Evolutionary conservation across 768 basidiomycete genomes (phyloP).

Genomic region (Neoboletus magnificus): DNA sequence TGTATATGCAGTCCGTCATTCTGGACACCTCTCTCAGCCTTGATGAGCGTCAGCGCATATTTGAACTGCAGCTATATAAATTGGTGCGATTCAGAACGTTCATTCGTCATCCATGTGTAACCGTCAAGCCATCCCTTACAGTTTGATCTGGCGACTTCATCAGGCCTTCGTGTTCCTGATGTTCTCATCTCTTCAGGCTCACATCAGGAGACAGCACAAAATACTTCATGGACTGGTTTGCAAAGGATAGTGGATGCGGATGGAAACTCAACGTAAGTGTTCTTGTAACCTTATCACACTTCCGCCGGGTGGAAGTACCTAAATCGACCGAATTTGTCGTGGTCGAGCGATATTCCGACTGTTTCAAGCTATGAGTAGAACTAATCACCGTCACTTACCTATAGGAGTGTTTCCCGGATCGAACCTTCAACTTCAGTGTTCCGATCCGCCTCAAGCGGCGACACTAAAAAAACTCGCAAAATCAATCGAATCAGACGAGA

Average conservation of each 20-base stretch:
- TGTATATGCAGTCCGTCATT: not conserved
- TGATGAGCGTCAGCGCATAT: not conserved
- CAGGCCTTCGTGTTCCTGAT: not conserved
- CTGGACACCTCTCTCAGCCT: no score
- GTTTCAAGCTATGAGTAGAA: not conserved
- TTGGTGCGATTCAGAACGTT: not conserved
- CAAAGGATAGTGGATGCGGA: no score
- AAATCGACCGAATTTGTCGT: no score
- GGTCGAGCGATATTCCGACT: no score
- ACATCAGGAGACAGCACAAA: not conserved
- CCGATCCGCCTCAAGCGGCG: not conserved
- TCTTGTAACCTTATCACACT: not conserved
- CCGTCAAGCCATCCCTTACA: not conserved
- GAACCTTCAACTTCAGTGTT: not conserved
- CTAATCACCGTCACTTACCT: not conserved
- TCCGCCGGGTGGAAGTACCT: no score
- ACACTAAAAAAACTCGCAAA: not conserved
- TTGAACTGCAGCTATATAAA: not conserved
- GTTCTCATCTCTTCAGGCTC: not conserved
- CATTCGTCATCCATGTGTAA: no score
- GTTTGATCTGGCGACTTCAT: not conserved
- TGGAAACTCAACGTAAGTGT: not conserved
- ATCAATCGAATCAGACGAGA: constrained; percentile 1
- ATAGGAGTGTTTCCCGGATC: not conserved
- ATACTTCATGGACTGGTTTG: not conserved